Percentiles rank a stretch among this genome's conserved stretches.
phyloP scores from a whole-genome alignment of 352 stramenopile species.

The Nothophytophthora sp. region DNA sequence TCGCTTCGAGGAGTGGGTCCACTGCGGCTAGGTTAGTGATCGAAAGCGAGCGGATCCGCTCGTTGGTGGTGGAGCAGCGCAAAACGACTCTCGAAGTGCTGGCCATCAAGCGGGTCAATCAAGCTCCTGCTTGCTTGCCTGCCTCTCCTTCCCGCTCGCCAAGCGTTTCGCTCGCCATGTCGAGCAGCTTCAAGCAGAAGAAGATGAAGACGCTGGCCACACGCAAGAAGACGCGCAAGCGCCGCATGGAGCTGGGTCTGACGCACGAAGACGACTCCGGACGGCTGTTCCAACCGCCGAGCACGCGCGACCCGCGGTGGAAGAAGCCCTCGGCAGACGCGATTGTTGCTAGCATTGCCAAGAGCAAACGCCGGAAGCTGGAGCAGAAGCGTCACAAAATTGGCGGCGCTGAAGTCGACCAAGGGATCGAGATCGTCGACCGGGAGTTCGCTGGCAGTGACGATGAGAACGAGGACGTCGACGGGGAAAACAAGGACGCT shows the following conservation, averaged over 20 bases:
- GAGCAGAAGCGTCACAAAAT: constrained; percentile 10
- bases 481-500: constrained; percentile 21
- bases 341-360: constrained; percentile 37
- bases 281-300: constrained; percentile 72
- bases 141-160: too few species aligned
- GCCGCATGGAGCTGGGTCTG: constrained; percentile 57
- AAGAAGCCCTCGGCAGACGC: constrained; percentile 58
- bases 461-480: constrained; percentile 14
- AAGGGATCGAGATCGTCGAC: constrained; percentile 28
- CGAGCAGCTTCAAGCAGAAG: constrained; percentile 86
- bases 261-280: constrained; percentile 69
- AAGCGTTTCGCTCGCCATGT: constrained; percentile 41
- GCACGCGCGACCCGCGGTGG: constrained; percentile 68
- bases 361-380: constrained; percentile 46
- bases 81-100: constrained; percentile 15
- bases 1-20: too few species aligned
- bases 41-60: constrained; percentile 12
- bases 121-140: neutral
- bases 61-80: constrained; percentile 8
- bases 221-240: constrained; percentile 81
- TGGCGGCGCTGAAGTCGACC: constrained; percentile 21
- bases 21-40: neutral
- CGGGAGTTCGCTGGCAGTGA: constrained; percentile 8
- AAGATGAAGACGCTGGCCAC: constrained; percentile 80
- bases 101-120: constrained; percentile 5